Percentiles rank a stretch among this genome's conserved stretches.
Evolutionary conservation across 2,329 filamentous ascomycete species (phyloP).

Genomic region (Pseudopithomyces maydicus): DNA sequence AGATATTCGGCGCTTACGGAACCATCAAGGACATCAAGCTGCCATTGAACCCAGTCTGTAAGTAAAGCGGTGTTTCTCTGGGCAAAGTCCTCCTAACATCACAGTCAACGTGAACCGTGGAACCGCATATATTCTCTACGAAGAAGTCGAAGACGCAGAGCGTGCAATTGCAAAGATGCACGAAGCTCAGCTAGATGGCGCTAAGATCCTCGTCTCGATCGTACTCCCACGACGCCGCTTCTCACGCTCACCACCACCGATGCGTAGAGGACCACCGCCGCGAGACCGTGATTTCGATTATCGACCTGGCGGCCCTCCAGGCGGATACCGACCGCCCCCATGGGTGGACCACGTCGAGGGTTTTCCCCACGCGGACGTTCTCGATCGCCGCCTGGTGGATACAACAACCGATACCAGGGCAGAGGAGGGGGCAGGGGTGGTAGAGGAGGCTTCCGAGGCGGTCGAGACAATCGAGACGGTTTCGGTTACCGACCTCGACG

Average conservation of each 20-base stretch:
- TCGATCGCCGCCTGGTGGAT: slow-evolving; percentile 50
- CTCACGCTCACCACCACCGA: slow-evolving; percentile 75
- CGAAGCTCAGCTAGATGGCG: slow-evolving; percentile 89
- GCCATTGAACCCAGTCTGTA: slow-evolving; percentile 86
- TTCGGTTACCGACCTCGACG: slow-evolving; percentile 30
- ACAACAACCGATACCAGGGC: slow-evolving; percentile 36
- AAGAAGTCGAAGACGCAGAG: slow-evolving; percentile 78
- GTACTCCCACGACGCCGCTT: slow-evolving; percentile 84
- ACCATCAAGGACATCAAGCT: slow-evolving; percentile 85
- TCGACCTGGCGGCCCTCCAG: slow-evolving; percentile 43
- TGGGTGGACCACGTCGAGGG: slow-evolving; percentile 35
- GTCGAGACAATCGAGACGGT: slow-evolving; percentile 44
- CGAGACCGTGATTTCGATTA: slow-evolving; percentile 31
- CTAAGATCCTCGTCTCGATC: slow-evolving; percentile 83
- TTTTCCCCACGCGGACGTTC: slow-evolving; percentile 49
- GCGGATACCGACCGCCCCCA: slow-evolving; percentile 44
- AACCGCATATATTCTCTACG: slow-evolving; percentile 89
- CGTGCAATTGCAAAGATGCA: slow-evolving; percentile 95
- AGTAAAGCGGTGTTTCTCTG: slow-evolving; percentile 34
- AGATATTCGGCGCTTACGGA: slow-evolving; percentile 92
- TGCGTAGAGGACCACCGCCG: slow-evolving; percentile 60
- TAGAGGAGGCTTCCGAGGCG: slow-evolving; percentile 42
- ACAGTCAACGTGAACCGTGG: slow-evolving; percentile 87
- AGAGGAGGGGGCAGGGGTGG: slow-evolving; percentile 33
- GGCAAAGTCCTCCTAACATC: slow-evolving; percentile 8